Evolutionary conservation across 2,329 filamentous ascomycete genomes (phyloP).

Genomic region (Colletotrichum orbiculare): DNA sequence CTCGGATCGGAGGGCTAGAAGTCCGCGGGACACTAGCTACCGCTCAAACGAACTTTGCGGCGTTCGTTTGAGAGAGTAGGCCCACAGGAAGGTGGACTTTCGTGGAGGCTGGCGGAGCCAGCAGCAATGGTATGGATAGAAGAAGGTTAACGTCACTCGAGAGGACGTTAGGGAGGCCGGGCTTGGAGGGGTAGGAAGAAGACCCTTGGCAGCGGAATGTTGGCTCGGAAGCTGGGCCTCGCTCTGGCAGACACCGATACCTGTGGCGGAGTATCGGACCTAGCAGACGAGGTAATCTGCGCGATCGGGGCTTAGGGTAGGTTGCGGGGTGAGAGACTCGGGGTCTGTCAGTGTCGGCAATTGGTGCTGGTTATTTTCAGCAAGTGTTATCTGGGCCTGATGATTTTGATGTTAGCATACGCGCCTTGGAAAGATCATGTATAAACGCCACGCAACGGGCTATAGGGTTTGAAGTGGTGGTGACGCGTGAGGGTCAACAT

Average conservation of each 20-base stretch:
- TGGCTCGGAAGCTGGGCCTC: conserved; percentile 74
- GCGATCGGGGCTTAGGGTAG: conserved; percentile 40
- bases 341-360: not conserved
- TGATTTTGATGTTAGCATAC: not conserved
- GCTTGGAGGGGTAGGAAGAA: conserved; percentile 85
- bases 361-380: conserved; percentile 14
- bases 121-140: conserved; percentile 65
- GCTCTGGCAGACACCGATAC: conserved; percentile 86
- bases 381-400: conserved; percentile 37
- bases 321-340: conserved; percentile 33
- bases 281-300: conserved; percentile 78
- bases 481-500: conserved; percentile 49
- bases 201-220: conserved; percentile 87
- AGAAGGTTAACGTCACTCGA: conserved; percentile 69
- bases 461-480: not conserved
- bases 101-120: conserved; percentile 87
- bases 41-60: conserved; percentile 96
- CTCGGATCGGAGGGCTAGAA: conserved; percentile 47
- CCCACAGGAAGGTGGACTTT: conserved; percentile 79
- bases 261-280: conserved; percentile 83
- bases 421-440: no score
- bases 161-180: conserved; percentile 91
- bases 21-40: conserved; percentile 96
- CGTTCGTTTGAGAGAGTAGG: conserved; percentile 97
- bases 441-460: not conserved